Conservation (phyloP, 2,329 filamentous ascomycete genomes). For the Calonectria leucothoes region DNA sequence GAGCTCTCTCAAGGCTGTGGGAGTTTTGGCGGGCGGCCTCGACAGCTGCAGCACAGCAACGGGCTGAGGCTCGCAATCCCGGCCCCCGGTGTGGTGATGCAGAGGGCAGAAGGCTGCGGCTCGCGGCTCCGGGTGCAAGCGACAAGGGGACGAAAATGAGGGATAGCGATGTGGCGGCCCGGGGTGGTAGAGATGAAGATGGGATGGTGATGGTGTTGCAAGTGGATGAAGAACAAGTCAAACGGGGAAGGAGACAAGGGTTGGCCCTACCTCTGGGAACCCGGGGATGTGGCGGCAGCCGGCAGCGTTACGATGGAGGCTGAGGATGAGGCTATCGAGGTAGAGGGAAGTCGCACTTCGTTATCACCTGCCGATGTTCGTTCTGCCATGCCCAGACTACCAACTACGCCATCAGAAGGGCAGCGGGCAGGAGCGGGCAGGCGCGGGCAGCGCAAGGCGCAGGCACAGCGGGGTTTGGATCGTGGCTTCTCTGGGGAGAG, state of each 20-base stretch:
- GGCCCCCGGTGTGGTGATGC: not conserved
- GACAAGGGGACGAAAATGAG: conserved; percentile 5
- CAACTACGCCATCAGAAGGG: conserved; percentile 70
- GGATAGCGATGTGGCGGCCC: conserved; percentile 5
- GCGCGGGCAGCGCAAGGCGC: conserved; percentile 30
- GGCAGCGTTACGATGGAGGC: conserved; percentile 25
- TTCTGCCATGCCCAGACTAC: conserved; percentile 71
- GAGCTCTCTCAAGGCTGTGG: conserved; percentile 23
- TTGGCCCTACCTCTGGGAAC: conserved; percentile 42
- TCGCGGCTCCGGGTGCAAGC: not conserved
- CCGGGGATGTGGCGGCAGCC: conserved; percentile 33
- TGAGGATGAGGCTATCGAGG: conserved; percentile 47
- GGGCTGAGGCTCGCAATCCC: conserved; percentile 11
- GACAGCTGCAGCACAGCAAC: conserved; percentile 18
- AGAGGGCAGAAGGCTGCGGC: conserved; percentile 16
- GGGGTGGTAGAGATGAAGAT: not conserved
- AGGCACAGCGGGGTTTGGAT: conserved; percentile 35
- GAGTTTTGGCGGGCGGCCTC: conserved; percentile 26
- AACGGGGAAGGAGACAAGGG: conserved; percentile 34
- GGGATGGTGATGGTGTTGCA: conserved; percentile 10
- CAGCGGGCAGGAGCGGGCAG: conserved; percentile 47
- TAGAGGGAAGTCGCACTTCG: conserved; percentile 64
- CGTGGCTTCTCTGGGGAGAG: conserved; percentile 34
- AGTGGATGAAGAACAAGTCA: conserved; percentile 23
- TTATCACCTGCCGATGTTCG: conserved; percentile 68